phyloP scores from a whole-genome alignment of 176 grass and related monocot genomes.

The Oryza australiensis region DNA sequence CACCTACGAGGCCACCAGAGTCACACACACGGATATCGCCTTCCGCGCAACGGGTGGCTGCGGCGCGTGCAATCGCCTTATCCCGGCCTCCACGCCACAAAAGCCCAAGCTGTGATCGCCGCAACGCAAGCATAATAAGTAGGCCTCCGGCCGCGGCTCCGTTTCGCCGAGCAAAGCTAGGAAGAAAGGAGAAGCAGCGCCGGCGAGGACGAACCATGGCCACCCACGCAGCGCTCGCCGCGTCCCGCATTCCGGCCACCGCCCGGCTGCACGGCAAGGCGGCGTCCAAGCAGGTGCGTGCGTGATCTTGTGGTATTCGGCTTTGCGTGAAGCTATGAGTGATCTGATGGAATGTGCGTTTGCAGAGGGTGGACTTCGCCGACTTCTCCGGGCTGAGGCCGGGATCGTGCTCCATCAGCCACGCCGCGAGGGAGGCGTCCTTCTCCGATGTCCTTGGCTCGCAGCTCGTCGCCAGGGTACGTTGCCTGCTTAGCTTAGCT shows the following conservation, averaged over 20 bases:
- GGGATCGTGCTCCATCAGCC: constrained; percentile 47
- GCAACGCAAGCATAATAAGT: neutral
- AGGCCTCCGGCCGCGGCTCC: neutral
- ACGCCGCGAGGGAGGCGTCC: constrained; percentile 56
- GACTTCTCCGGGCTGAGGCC: constrained; percentile 85
- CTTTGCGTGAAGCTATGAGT: neutral
- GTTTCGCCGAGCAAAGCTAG: constrained; percentile 8
- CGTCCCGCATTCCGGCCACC: constrained; percentile 70
- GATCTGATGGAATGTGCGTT: neutral
- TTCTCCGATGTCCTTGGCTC: constrained; percentile 63
- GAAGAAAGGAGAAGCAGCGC: neutral
- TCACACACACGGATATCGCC: constrained; percentile 36
- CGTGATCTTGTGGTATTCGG: neutral
- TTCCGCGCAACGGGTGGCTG: constrained; percentile 53
- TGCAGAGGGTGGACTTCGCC: constrained; percentile 69
- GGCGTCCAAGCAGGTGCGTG: constrained; percentile 39
- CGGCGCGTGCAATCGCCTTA: constrained; percentile 60
- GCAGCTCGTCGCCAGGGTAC: constrained; percentile 68
- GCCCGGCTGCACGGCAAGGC: constrained; percentile 58
- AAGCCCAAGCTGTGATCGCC: constrained; percentile 49
- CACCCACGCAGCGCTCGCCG: constrained; percentile 86
- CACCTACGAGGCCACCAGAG: neutral
- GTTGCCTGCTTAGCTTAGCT: neutral
- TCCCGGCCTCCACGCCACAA: constrained; percentile 46
- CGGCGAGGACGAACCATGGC: constrained; percentile 51